Evolutionary conservation across 306 rosid genomes (phyloP).

Genomic region (Bauhinia variegata): DNA sequence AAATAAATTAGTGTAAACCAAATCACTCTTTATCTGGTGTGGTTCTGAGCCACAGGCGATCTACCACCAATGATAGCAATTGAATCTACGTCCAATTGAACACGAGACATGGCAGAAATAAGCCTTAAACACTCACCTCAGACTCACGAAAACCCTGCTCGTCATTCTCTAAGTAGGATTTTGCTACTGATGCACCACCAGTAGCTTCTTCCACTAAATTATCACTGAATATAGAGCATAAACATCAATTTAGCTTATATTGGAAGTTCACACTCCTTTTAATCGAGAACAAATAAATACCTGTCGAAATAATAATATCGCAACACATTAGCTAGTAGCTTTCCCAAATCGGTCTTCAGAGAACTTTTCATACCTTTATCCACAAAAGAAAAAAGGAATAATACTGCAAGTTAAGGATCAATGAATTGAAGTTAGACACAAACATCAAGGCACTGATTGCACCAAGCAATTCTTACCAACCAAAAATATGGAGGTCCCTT

Average conservation of each 20-base stretch:
- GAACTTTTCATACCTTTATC: slow-evolving; percentile 74
- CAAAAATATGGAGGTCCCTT: slow-evolving; percentile 89
- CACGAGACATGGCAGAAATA: slow-evolving; percentile 22
- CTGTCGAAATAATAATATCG: slow-evolving; percentile 94
- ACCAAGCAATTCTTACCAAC: slow-evolving; percentile 62
- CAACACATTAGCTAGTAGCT: slow-evolving; percentile 71
- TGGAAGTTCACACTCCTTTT: slow-evolving; percentile 1
- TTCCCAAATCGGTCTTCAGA: slow-evolving; percentile 67
- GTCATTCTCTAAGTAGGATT: slow-evolving; percentile 61
- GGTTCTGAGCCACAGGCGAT: slow-evolving; percentile 19
- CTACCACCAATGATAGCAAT: neutral
- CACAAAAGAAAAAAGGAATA: slow-evolving; percentile 15
- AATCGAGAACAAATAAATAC: slow-evolving; percentile 38
- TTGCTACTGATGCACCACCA: slow-evolving; percentile 63
- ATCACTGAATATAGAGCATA: slow-evolving; percentile 57
- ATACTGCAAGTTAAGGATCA: neutral
- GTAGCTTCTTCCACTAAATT: slow-evolving; percentile 82
- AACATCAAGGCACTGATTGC: slow-evolving; percentile 19
- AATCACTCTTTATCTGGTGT: neutral
- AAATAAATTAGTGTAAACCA: neutral
- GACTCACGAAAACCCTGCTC: slow-evolving; percentile 62
- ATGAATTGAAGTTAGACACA: slow-evolving; percentile 8
- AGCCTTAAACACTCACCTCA: slow-evolving; percentile 54
- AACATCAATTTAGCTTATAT: slow-evolving; percentile 35
- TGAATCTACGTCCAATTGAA: slow-evolving; percentile 20